Percentiles rank a stretch among this genome's conserved stretches.
phyloP scores from a whole-genome alignment of 352 stramenopile species.

The Phytophthora cryptogea region DNA sequence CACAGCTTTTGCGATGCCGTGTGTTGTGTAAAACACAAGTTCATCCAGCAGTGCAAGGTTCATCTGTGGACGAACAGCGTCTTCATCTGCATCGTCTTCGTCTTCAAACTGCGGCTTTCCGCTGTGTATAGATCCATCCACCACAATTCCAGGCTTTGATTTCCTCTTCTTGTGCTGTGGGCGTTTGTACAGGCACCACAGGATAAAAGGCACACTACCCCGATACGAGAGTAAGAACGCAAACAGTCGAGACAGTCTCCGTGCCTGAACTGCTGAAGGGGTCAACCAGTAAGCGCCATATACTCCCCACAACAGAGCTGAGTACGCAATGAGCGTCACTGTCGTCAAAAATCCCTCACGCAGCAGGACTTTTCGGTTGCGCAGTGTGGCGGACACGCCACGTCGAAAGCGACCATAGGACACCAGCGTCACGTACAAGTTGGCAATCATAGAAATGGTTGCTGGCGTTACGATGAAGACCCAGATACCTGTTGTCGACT shows the following conservation, averaged over 20 bases:
- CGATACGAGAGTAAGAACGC: slow-evolving; percentile 74
- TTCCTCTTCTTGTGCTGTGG: slow-evolving; percentile 22
- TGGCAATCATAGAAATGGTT: slow-evolving; percentile 53
- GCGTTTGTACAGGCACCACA: slow-evolving; percentile 76
- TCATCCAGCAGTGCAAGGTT: slow-evolving; percentile 80
- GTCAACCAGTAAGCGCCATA: slow-evolving; percentile 73
- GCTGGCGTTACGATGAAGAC: slow-evolving; percentile 72
- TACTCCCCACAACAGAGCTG: slow-evolving; percentile 63
- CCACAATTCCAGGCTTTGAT: slow-evolving; percentile 27
- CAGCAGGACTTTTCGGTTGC: slow-evolving; percentile 58
- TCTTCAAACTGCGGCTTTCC: slow-evolving; percentile 16
- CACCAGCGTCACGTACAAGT: slow-evolving; percentile 71
- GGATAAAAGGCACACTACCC: slow-evolving; percentile 67
- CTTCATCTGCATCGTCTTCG: slow-evolving; percentile 36
- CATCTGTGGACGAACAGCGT: slow-evolving; percentile 71
- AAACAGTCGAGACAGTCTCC: slow-evolving; percentile 60
- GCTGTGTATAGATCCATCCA: slow-evolving; percentile 16
- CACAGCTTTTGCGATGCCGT: slow-evolving; percentile 70
- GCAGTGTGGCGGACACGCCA: slow-evolving; percentile 62
- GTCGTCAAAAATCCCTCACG: slow-evolving; percentile 76
- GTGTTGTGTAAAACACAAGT: slow-evolving; percentile 78
- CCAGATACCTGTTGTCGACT: slow-evolving; percentile 52
- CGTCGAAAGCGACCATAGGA: slow-evolving; percentile 65
- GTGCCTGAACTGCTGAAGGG: slow-evolving; percentile 26
- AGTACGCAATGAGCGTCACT: slow-evolving; percentile 72